phyloP scores from a whole-genome alignment of 2,329 filamentous ascomycete genomes.

The Talaromyces albobiverticillius region DNA sequence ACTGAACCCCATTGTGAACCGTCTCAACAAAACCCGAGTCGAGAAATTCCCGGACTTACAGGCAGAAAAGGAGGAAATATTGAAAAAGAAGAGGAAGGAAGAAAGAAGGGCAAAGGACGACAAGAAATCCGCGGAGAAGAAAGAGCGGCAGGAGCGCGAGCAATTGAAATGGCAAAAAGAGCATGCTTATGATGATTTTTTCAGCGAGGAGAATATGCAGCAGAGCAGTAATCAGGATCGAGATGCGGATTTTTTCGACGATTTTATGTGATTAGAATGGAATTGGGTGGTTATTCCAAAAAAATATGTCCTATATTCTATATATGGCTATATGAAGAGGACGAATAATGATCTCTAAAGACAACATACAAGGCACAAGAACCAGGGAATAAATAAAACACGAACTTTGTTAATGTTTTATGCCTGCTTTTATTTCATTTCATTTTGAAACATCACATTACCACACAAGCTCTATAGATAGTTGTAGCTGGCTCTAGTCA shows the following conservation, averaged over 20 bases:
- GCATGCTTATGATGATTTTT: constrained; percentile 94
- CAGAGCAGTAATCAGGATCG: constrained; percentile 82
- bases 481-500: too few relatives aligned
- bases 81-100: constrained; percentile 67
- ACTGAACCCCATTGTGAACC: constrained; percentile 89
- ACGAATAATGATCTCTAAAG: too few relatives aligned
- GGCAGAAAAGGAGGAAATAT: constrained; percentile 74
- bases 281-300: too few relatives aligned
- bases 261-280: constrained; percentile 75
- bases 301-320: too few relatives aligned
- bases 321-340: too few relatives aligned
- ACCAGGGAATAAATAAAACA: too few relatives aligned
- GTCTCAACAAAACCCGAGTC: constrained; percentile 94
- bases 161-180: constrained; percentile 93
- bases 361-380: too few relatives aligned
- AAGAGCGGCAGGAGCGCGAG: constrained; percentile 67
- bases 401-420: too few relatives aligned
- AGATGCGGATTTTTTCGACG: constrained; percentile 70
- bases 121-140: constrained; percentile 39
- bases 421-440: too few relatives aligned
- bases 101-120: constrained; percentile 52
- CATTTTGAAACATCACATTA: too few relatives aligned
- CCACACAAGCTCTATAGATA: too few relatives aligned
- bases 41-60: constrained; percentile 83
- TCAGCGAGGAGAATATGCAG: constrained; percentile 77